These are phyloP conservation scores for Saccharomyces hybrid DNA, from an alignment of 1,139 yeast species.

Conservation along the genomic window DNA sequence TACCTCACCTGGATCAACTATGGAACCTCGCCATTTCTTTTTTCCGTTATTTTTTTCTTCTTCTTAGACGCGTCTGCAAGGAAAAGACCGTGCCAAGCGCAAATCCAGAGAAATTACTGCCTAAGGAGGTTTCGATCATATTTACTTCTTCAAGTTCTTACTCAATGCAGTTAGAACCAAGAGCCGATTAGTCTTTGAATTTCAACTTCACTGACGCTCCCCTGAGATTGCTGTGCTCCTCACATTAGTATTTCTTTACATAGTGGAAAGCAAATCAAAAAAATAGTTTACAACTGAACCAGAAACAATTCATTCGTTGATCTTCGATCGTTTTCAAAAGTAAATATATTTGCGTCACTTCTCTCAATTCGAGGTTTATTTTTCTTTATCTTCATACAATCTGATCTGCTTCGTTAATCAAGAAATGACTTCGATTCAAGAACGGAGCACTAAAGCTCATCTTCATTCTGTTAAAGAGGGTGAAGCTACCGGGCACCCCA, in stretches of 20 bases:
- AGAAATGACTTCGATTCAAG: background rate
- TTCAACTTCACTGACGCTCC: too few species aligned
- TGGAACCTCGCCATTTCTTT: background rate
- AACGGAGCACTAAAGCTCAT: background rate
- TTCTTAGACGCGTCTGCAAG: background rate
- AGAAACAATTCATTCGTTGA: background rate
- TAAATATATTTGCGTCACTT: too few species aligned
- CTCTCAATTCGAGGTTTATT: background rate
- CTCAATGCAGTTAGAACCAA: background rate
- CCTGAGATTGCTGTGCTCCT: too few species aligned
- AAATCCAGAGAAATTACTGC: background rate
- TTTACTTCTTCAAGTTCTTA: background rate
- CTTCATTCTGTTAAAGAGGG: background rate
- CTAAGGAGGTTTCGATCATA: background rate
- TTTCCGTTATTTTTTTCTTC: conserved; percentile 1
- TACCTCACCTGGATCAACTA: too few species aligned
- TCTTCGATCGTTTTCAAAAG: background rate
- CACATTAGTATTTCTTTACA: background rate
- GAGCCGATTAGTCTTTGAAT: too few species aligned
- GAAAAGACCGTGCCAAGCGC: background rate
- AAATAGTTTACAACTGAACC: background rate
- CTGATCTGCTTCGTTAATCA: background rate
- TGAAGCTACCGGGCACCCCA: background rate
- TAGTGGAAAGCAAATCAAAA: background rate
- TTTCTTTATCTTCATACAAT: background rate